A percentile compares a stretch with the other conserved stretches of the same genome.
phyloP scores from a whole-genome alignment of 2,329 filamentous ascomycete species.

The Hypoxylon sp. region DNA sequence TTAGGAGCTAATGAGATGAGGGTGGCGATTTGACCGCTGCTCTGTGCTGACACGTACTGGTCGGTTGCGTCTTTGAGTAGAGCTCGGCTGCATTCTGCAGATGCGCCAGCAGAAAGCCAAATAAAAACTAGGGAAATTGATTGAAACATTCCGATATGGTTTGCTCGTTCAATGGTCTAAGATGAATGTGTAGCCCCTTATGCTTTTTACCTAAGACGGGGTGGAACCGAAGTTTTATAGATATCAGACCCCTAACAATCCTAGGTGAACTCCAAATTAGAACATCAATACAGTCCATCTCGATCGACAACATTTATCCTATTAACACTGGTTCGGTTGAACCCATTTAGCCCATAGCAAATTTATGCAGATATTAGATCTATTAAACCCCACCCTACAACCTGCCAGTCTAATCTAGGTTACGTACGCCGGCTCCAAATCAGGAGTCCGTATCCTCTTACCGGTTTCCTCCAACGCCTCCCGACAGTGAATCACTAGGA shows the following conservation, averaged over 20 bases:
- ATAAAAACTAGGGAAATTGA: not conserved
- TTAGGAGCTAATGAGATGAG: constrained; percentile 27
- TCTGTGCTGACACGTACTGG: constrained; percentile 45
- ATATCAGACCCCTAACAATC: not conserved
- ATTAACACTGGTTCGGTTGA: constrained; percentile 6
- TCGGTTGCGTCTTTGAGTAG: constrained; percentile 44
- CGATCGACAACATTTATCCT: constrained; percentile 10
- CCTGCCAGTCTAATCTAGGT: not conserved
- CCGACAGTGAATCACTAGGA: not conserved
- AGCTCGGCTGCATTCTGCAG: constrained; percentile 32
- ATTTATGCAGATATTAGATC: constrained; percentile 6
- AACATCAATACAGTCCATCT: not conserved
- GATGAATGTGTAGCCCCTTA: not conserved
- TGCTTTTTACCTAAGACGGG: not conserved
- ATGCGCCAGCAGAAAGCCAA: constrained; percentile 4
- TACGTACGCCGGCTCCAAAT: not conserved
- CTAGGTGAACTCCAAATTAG: not conserved
- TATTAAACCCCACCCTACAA: not conserved
- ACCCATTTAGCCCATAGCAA: constrained; percentile 16
- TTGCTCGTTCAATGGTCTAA: not conserved
- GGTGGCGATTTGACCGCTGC: constrained; percentile 33
- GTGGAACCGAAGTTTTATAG: not conserved
- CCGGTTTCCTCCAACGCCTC: not conserved
- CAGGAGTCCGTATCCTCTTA: constrained; percentile 3
- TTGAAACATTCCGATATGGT: not conserved